Evolutionary conservation across 768 basidiomycete genomes (phyloP).

Genomic region (Guyanaporus albipodus): DNA sequence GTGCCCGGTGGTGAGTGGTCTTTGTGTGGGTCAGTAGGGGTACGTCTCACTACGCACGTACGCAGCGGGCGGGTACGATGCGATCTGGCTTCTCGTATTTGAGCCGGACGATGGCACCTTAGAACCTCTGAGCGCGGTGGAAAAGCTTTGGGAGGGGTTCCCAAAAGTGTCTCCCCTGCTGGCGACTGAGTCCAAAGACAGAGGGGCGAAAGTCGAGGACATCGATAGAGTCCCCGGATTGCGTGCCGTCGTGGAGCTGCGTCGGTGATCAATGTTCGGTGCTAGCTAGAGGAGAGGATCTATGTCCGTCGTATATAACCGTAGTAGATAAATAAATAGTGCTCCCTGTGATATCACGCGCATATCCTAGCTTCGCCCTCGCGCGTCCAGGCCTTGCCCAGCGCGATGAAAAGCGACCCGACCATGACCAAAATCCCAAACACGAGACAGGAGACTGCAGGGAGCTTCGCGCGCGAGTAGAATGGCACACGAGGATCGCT

Average conservation of each 20-base stretch:
- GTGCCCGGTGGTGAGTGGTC: conserved; percentile 84
- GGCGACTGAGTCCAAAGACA: conserved; percentile 62
- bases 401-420: conserved; percentile 71
- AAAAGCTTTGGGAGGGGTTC: conserved; percentile 65
- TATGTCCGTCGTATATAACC: conserved; percentile 4
- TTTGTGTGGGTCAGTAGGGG: background rate
- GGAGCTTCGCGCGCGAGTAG: conserved; percentile 68
- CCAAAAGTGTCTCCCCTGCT: conserved; percentile 65
- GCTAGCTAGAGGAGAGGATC: conserved; percentile 8
- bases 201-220: conserved; percentile 62
- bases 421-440: conserved; percentile 79
- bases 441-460: conserved; percentile 63
- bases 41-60: conserved; percentile 1
- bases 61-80: conserved; percentile 94
- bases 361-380: conserved; percentile 74
- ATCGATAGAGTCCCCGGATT: conserved; percentile 57
- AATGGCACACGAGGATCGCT: conserved; percentile 52
- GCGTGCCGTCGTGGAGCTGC: conserved; percentile 33
- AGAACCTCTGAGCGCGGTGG: conserved; percentile 57
- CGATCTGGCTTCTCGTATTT: conserved; percentile 88
- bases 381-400: conserved; percentile 73
- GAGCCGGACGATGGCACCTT: conserved; percentile 48
- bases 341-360: conserved; percentile 36
- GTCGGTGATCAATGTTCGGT: conserved; percentile 7
- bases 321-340: conserved; percentile 19